Conservation (phyloP, 2,329 filamentous ascomycete species). For the Ophiostoma tasmaniense region DNA sequence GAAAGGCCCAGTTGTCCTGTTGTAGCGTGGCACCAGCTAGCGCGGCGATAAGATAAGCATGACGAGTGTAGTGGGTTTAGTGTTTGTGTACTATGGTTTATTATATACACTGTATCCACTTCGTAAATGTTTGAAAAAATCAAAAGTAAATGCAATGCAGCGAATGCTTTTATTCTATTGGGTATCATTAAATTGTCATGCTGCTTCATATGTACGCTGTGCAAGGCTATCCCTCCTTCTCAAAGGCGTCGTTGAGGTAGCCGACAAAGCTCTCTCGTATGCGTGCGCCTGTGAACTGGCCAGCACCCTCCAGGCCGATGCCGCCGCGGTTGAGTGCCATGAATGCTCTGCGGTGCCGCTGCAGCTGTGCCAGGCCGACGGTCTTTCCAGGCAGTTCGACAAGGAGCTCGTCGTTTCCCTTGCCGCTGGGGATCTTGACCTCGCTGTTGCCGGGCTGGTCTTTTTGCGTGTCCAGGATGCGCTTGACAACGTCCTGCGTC, state of each 20-base stretch:
- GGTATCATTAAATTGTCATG: constrained; percentile 1
- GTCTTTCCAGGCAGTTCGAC: constrained; percentile 59
- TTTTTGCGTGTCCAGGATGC: constrained; percentile 59
- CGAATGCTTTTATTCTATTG: not conserved
- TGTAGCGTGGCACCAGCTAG: not conserved
- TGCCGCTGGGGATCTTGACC: constrained; percentile 38
- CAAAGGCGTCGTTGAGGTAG: constrained; percentile 58
- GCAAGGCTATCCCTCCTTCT: constrained; percentile 39
- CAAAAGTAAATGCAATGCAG: too few species aligned
- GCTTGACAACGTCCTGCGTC: constrained; percentile 67
- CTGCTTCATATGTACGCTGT: not conserved
- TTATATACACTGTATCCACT: not conserved
- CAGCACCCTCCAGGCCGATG: constrained; percentile 50
- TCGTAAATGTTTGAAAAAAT: not conserved
- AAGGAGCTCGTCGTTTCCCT: constrained; percentile 38
- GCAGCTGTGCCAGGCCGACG: constrained; percentile 64
- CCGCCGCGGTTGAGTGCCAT: constrained; percentile 65
- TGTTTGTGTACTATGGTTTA: rapidly evolving
- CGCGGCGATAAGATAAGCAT: constrained; percentile 4
- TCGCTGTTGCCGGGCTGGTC: constrained; percentile 57
- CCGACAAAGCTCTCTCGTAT: constrained; percentile 56
- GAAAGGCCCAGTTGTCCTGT: constrained; percentile 4
- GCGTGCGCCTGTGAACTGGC: constrained; percentile 44
- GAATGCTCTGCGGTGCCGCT: constrained; percentile 69
- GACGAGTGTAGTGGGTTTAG: constrained; percentile 1